phyloP scores from a whole-genome alignment of 2,329 filamentous ascomycete genomes.

The Fusarium xylarioides region DNA sequence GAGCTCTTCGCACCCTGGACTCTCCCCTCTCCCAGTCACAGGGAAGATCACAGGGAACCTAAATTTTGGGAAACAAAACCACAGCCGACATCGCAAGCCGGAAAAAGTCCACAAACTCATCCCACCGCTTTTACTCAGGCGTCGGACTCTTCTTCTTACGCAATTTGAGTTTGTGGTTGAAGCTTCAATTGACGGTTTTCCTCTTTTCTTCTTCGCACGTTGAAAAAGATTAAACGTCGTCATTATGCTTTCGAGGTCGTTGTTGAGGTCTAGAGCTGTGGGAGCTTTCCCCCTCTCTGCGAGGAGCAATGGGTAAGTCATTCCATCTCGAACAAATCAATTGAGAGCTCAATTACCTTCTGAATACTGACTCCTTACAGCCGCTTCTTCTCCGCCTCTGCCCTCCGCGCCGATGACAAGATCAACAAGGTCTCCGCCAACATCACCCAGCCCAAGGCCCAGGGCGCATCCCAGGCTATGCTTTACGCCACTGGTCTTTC shows the following conservation, averaged over 20 bases:
- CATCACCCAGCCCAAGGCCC: constrained; percentile 97
- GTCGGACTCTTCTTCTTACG: constrained; percentile 9
- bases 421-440: constrained; percentile 85
- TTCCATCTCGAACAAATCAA: not conserved
- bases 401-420: constrained; percentile 59
- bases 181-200: constrained; percentile 34
- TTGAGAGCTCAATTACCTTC: not conserved
- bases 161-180: constrained; percentile 10
- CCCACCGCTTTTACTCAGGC: constrained; percentile 7
- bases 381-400: constrained; percentile 61
- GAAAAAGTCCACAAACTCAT: constrained; percentile 30
- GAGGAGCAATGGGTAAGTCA: constrained; percentile 42
- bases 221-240: not conserved
- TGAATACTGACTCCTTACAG: constrained; percentile 43
- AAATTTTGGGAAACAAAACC: constrained; percentile 32
- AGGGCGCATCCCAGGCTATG: constrained; percentile 99
- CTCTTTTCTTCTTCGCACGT: not conserved
- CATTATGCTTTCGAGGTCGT: constrained; percentile 44
- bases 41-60: constrained; percentile 48
- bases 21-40: constrained; percentile 40
- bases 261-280: constrained; percentile 43
- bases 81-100: constrained; percentile 44
- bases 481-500: constrained; percentile 92
- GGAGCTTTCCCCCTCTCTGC: constrained; percentile 39
- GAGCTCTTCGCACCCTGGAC: constrained; percentile 27